These are phyloP conservation scores for Bauhinia variegata DNA, from an alignment of 306 rosid genomes.

Conservation along the genomic window DNA sequence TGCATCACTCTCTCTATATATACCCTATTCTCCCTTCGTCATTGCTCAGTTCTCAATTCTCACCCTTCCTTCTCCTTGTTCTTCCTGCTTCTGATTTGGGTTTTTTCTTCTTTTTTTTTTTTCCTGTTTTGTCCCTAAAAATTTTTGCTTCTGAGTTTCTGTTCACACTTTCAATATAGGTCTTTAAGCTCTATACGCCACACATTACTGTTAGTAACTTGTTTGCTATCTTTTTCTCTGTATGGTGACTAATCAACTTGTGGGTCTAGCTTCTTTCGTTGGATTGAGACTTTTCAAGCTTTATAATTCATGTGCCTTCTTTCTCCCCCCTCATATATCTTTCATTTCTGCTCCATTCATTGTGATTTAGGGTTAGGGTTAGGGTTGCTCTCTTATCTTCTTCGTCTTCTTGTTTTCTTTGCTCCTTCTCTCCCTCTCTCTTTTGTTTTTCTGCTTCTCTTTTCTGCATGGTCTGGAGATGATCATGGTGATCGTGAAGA, in stretches of 20 bases:
- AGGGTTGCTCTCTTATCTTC: constrained; percentile 27
- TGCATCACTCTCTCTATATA: constrained; percentile 44
- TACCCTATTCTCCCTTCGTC: constrained; percentile 32
- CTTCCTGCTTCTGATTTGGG: neutral
- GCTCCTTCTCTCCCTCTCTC: neutral
- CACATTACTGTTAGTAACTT: neutral
- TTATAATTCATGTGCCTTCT: neutral
- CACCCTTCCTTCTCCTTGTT: constrained; percentile 4
- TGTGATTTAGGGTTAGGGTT: constrained; percentile 52
- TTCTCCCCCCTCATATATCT: neutral
- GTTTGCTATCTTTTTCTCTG: constrained; percentile 2
- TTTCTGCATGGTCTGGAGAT: constrained; percentile 28
- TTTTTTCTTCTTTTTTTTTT: neutral
- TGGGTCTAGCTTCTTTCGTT: constrained; percentile 29
- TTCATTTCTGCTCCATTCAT: constrained; percentile 29
- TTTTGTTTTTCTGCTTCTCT: neutral
- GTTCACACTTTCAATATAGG: neutral
- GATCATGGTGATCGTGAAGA: neutral
- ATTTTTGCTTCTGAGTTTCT: neutral
- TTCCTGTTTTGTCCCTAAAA: neutral
- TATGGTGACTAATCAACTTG: constrained; percentile 10
- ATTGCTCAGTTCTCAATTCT: constrained; percentile 36
- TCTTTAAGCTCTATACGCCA: neutral
- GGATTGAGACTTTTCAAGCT: constrained; percentile 6
- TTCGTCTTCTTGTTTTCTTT: neutral